Percentiles rank a stretch among this genome's conserved stretches.
phyloP scores from a whole-genome alignment of 768 basidiomycete species.

The Leccinum truebloodii region DNA sequence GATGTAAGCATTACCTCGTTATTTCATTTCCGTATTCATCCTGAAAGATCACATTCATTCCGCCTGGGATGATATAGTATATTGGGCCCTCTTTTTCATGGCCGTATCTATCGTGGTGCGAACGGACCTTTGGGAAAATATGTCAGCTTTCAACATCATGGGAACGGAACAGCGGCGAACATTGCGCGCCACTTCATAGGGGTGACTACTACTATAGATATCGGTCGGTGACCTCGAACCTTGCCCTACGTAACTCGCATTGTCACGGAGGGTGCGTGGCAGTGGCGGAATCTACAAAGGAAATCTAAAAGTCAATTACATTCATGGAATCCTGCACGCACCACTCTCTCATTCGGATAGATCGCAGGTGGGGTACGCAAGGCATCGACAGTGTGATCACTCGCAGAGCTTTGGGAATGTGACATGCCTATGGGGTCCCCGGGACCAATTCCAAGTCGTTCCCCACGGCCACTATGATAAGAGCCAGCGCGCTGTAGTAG shows the following conservation, averaged over 20 bases:
- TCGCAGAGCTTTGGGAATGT: constrained; percentile 22
- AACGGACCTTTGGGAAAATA: constrained; percentile 23
- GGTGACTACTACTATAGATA: constrained; percentile 27
- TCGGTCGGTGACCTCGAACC: constrained; percentile 30
- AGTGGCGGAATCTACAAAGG: constrained; percentile 30
- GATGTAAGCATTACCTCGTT: constrained; percentile 45
- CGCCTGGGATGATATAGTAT: constrained; percentile 67
- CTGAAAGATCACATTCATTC: constrained; percentile 65
- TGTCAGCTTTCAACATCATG: constrained; percentile 7
- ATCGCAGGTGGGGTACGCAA: constrained; percentile 21
- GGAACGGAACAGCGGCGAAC: constrained; percentile 5
- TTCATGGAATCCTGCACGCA: constrained; percentile 8
- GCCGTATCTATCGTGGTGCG: constrained; percentile 27
- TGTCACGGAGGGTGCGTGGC: constrained; percentile 20
- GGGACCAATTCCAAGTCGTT: constrained; percentile 7
- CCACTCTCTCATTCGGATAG: constrained; percentile 30
- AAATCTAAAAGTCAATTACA: constrained; percentile 1
- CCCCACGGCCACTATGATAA: constrained; percentile 25
- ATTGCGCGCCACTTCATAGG: constrained; percentile 21
- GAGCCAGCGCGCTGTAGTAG: constrained; percentile 18
- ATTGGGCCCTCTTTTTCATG: constrained; percentile 33
- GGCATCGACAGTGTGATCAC: constrained; percentile 35
- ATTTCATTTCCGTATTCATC: constrained; percentile 66
- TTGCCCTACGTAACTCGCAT: constrained; percentile 15
- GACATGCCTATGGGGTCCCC: constrained; percentile 27